Evolutionary conservation across 768 basidiomycete genomes (phyloP).

Genomic region (Inosperma sp.): DNA sequence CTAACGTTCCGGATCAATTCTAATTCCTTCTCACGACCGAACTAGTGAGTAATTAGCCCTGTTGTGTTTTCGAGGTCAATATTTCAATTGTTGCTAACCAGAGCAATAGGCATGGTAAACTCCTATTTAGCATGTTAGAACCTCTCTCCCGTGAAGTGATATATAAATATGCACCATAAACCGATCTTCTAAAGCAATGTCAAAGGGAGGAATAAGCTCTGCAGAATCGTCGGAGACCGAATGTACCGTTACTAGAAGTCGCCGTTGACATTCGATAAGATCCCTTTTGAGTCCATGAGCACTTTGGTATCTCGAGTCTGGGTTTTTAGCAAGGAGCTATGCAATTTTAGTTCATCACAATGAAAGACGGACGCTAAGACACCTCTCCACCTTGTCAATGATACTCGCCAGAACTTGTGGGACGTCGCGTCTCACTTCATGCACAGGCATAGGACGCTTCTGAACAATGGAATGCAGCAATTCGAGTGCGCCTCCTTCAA

Average conservation of each 20-base stretch:
- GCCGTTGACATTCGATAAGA: slow-evolving; percentile 62
- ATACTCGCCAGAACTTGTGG: slow-evolving; percentile 68
- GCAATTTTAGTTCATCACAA: not conserved
- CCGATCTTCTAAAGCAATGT: slow-evolving; percentile 60
- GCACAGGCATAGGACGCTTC: slow-evolving; percentile 69
- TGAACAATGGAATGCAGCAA: slow-evolving; percentile 68
- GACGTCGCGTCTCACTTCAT: slow-evolving; percentile 68
- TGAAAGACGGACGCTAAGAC: not conserved
- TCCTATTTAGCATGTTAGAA: too few relatives aligned
- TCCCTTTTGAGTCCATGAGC: slow-evolving; percentile 66
- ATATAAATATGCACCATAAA: too few relatives aligned
- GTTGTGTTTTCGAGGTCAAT: not conserved
- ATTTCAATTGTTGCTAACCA: slow-evolving; percentile 38
- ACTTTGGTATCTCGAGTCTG: slow-evolving; percentile 67
- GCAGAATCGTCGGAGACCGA: slow-evolving; percentile 51
- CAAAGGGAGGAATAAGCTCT: slow-evolving; percentile 68
- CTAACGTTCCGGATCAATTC: slow-evolving; percentile 64
- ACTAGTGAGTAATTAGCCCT: slow-evolving; percentile 31
- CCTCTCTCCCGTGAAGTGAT: too few relatives aligned
- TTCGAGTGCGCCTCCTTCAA: slow-evolving; percentile 58
- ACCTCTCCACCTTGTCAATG: slow-evolving; percentile 56
- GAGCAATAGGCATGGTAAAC: slow-evolving; percentile 62
- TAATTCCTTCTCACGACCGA: slow-evolving; percentile 68
- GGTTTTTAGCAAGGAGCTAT: slow-evolving; percentile 63
- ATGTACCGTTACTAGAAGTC: slow-evolving; percentile 56